Percentiles rank a stretch among this genome's conserved stretches.
Evolutionary conservation across 257 asterid genomes (phyloP).

Genomic region (Lavandula angustifolia): DNA sequence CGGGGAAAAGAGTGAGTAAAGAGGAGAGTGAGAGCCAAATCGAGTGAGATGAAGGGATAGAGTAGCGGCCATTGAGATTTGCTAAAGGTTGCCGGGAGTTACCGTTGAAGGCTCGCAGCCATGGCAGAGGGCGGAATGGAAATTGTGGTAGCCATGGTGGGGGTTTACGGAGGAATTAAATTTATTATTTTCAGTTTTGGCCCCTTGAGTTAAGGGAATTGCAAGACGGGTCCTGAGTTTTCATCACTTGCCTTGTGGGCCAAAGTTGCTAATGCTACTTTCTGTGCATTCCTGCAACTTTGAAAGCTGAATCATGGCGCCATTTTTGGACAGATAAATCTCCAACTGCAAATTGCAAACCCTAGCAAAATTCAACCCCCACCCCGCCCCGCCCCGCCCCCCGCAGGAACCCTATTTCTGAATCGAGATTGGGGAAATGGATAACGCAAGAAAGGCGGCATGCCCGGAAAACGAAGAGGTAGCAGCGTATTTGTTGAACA

Average conservation of each 20-base stretch:
- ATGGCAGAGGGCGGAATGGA: background rate
- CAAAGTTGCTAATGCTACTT: constrained; percentile 14
- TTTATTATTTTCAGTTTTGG: background rate
- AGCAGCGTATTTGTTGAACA: constrained; percentile 62
- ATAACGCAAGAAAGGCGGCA: constrained; percentile 38
- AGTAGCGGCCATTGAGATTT: constrained; percentile 51
- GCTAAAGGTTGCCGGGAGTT: constrained; percentile 3
- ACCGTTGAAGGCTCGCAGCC: constrained; percentile 22
- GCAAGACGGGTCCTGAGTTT: no score
- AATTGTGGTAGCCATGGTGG: background rate
- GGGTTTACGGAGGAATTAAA: background rate
- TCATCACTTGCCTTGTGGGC: background rate
- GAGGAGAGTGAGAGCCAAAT: constrained; percentile 43
- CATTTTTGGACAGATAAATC: constrained; percentile 19
- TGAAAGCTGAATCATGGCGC: constrained; percentile 45
- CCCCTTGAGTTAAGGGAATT: background rate
- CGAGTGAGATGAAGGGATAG: constrained; percentile 50
- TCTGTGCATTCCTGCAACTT: constrained; percentile 14
- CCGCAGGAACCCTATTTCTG: constrained; percentile 4
- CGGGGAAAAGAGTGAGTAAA: constrained; percentile 36
- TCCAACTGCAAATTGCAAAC: constrained; percentile 9
- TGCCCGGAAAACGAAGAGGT: constrained; percentile 72
- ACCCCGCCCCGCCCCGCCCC: no score
- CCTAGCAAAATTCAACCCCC: constrained; percentile 32
- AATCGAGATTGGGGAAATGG: constrained; percentile 43